Percentiles rank a stretch among this genome's conserved stretches.
These are phyloP conservation scores for Pyricularia pennisetigena DNA, from an alignment of 2,329 filamentous ascomycete genomes.

Conservation along the genomic window DNA sequence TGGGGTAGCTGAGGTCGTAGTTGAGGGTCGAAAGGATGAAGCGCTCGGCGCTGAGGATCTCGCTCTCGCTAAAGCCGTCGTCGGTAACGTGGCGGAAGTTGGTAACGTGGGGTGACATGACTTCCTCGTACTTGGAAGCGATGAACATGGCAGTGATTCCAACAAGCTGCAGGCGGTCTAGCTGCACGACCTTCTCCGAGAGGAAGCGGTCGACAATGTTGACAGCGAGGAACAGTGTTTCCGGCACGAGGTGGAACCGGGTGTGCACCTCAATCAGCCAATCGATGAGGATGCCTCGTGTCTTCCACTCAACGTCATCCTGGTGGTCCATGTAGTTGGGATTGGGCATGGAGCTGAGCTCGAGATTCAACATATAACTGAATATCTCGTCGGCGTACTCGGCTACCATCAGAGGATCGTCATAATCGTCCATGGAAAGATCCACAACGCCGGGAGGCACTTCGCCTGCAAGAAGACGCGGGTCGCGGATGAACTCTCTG, in stretches of 20 bases:
- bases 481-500: not conserved
- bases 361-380: conserved; percentile 84
- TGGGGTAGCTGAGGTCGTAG: conserved; percentile 97
- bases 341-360: conserved; percentile 71
- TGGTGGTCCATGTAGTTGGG: conserved; percentile 93
- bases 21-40: conserved; percentile 85
- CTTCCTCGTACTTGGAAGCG: conserved; percentile 97
- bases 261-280: conserved; percentile 99
- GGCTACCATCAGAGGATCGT: conserved; percentile 95
- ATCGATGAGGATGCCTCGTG: conserved; percentile 91
- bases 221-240: conserved; percentile 92
- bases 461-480: not conserved
- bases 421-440: conserved; percentile 77
- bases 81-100: conserved; percentile 98
- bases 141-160: conserved; percentile 99
- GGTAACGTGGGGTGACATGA: conserved; percentile 89
- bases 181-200: conserved; percentile 87
- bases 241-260: conserved; percentile 87
- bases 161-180: conserved; percentile 91
- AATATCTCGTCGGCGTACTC: conserved; percentile 98
- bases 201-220: conserved; percentile 99
- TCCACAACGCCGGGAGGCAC: conserved; percentile 38
- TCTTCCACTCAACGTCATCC: conserved; percentile 95
- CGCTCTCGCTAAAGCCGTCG: conserved; percentile 87
- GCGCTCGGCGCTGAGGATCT: conserved; percentile 95